Percentiles rank a stretch among this genome's conserved stretches.
Evolutionary conservation across 345 rosid species (phyloP).

Genomic region (Ceriops zippeliana): DNA sequence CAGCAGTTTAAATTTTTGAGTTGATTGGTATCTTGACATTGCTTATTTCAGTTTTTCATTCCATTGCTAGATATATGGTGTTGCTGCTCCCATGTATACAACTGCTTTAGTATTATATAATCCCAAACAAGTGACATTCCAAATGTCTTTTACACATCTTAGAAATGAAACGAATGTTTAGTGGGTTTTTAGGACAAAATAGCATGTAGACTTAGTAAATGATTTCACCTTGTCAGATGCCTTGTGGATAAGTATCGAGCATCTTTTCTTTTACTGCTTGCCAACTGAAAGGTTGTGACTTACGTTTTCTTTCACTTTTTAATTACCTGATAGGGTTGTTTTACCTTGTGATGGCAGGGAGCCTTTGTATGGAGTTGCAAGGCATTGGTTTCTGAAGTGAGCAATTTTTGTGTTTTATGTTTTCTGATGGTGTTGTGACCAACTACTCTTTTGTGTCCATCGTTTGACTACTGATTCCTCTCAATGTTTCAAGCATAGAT

Average conservation of each 20-base stretch:
- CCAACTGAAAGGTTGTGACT: conserved; percentile 1
- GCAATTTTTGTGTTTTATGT: conserved; percentile 1
- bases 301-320: conserved; percentile 4
- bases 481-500: conserved; percentile 41
- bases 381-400: conserved; percentile 87
- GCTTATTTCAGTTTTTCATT: too few relatives aligned
- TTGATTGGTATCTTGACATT: too few relatives aligned
- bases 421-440: background rate
- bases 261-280: background rate
- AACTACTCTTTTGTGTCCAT: background rate
- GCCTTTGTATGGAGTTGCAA: conserved; percentile 93
- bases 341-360: conserved; percentile 46
- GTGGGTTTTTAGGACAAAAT: too few relatives aligned
- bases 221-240: background rate
- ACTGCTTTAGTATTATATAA: too few relatives aligned
- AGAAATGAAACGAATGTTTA: too few relatives aligned
- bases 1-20: too few relatives aligned
- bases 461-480: background rate
- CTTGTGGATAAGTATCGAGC: background rate
- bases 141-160: too few relatives aligned
- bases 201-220: background rate
- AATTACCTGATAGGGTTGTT: conserved; percentile 16
- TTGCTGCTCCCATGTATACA: too few relatives aligned
- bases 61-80: too few relatives aligned
- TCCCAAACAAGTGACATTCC: too few relatives aligned